Evolutionary conservation across 2,329 filamentous ascomycete species (phyloP), one percentile per base, ranked within the genome.

Genomic region (Penicillium janthinellum): DNA sequence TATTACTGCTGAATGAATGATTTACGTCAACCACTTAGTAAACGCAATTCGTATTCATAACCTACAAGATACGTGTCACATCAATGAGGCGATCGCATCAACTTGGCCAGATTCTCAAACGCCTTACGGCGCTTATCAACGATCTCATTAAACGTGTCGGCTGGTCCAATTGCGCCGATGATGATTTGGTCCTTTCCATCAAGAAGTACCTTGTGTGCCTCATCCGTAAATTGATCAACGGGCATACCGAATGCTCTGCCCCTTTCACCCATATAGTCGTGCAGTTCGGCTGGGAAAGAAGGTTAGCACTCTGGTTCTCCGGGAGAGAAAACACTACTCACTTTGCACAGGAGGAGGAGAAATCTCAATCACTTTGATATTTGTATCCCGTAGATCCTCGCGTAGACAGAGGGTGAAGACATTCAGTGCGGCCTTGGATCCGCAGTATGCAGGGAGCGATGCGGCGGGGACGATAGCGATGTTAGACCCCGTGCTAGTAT

Each of bases 361-460:
- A 41, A 85, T 68, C 70, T 86, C 82, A 31, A 84, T 70, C 8
- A 86, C 76, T 42, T 73, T 72, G 8, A 79, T 72, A 3, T 62
- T 66, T 1, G 64, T 64, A 10, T 64, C 65, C 8, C 64, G 63
- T 17, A 84, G 71, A 67, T 82, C 76, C 54, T 79, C 73, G 5
- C 81, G 73, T 17, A 83, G 65, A 44, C 75, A 79, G 59, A 82
- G 75, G 25, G 77, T 66, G 53, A 83, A 82, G 4, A 74, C 73
- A 64, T 84, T 81, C 39, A 86, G 69, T 2, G 83, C 84, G 0
- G 83, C 79, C 66, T 86, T 86, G 11, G 80, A 80, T 1, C 82
- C 81, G 54, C 79, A 84, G 74, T 86, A 86, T 38, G 80, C 82
- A 0, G 79, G 77, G 64, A 81, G 77, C 0, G 73, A 70, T n/a